Evolutionary conservation across 1,284 basidiomycete genomes (phyloP).

Genomic region (Laetiporus sulphureus): DNA sequence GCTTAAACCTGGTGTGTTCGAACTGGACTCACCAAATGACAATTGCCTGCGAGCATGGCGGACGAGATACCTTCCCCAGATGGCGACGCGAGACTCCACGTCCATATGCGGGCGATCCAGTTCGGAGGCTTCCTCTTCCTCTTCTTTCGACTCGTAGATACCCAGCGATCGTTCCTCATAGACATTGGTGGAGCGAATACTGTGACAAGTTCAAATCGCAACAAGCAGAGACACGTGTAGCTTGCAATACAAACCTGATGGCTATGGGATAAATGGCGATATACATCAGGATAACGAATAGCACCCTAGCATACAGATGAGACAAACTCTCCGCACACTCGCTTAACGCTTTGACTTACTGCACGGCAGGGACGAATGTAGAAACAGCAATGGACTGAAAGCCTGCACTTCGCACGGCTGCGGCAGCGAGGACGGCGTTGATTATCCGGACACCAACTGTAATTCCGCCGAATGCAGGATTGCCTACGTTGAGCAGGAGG

Average conservation of each 20-base stretch:
- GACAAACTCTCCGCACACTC: not conserved
- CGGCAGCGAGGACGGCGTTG: constrained; percentile 66
- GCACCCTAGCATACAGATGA: constrained; percentile 48
- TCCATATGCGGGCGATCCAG: constrained; percentile 22
- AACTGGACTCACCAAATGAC: constrained; percentile 84
- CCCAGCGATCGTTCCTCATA: constrained; percentile 91
- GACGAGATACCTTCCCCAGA: constrained; percentile 73
- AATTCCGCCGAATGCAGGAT: constrained; percentile 62
- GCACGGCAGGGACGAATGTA: constrained; percentile 60
- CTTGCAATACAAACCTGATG: constrained; percentile 40
- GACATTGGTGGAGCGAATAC: constrained; percentile 96
- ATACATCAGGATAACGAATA: constrained; percentile 90
- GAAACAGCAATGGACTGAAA: constrained; percentile 76
- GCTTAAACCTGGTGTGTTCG: no score
- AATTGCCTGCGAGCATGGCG: constrained; percentile 84
- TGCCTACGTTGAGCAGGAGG: constrained; percentile 85
- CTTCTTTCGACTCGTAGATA: constrained; percentile 49
- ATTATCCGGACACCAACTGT: constrained; percentile 63
- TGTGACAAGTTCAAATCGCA: constrained; percentile 22
- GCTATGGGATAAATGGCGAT: constrained; percentile 72
- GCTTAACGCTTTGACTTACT: constrained; percentile 40
- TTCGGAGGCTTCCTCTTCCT: constrained; percentile 33
- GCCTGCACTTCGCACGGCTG: constrained; percentile 84
- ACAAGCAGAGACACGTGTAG: not conserved
- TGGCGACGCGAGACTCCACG: constrained; percentile 40